Evolutionary conservation across 768 basidiomycete species (phyloP), one percentile per base, ranked within the genome.

Genomic region (Asterophora lycoperdoides): DNA sequence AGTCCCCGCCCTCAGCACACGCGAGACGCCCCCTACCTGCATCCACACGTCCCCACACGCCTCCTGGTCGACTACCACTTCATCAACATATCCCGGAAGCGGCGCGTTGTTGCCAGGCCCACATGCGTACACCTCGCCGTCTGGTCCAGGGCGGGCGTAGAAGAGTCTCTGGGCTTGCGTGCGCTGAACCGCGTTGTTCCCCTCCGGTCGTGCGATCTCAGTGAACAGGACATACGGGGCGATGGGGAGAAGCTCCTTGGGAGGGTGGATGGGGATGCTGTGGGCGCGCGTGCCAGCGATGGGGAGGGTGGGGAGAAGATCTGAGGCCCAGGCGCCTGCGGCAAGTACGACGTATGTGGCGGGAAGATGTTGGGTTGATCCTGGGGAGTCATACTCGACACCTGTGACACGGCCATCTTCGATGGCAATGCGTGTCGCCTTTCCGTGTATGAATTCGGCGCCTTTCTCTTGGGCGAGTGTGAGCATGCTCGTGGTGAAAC

Each of bases 291-390:
- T 81, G 36, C 75, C 76, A n/a, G 69, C 59, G 55, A 89, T 74
- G 13, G 84, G 82, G 23, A 88, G 72, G 15, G 66, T 53, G 8
- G 77, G 70, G 28, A 86, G 44, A 49, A 94, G 62, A 8, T 60
- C 60, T 7, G 88, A 73, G 0, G 89, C 88, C 92, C 93, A 96
- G 13, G 89, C 86, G 19, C 93, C 93, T n/a, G 88, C 88, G 34
- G 83, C 77, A 42, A 96, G 64, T 34, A 95, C 70, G 53, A 93
- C 79, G 47, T 84, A 74, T 8, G 85, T 84, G 13, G 86, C 84
- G 0, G 73, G 63, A 14, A 86, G 29, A 10, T 48, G 62, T 62
- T 5, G 52, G 55, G 19, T 59, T n/a, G 23, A 23, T 8, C 33
- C 19, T 8, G 30, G 19, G 5, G 50, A 41, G 39, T 64, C 54